Evolutionary conservation across 1,139 yeast species (phyloP).

Genomic region (Hanseniaspora gamundiae): DNA sequence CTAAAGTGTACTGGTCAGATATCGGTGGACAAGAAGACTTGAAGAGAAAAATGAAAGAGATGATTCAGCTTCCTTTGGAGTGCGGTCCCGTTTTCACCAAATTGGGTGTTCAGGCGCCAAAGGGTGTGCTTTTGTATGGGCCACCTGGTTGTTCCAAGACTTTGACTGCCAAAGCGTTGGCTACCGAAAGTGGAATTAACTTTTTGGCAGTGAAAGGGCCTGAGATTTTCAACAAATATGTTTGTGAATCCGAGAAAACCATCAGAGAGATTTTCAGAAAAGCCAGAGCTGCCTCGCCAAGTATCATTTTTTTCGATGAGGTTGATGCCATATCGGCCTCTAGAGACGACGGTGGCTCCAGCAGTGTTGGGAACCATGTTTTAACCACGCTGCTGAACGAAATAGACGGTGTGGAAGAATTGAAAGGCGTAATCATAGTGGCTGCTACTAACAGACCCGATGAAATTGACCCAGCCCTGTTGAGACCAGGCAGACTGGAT

Average conservation of each 20-base stretch:
- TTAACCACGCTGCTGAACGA: slow-evolving; percentile 82
- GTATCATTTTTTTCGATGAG: slow-evolving; percentile 88
- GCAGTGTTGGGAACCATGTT: slow-evolving; percentile 74
- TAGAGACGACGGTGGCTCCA: slow-evolving; percentile 48
- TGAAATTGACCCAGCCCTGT: slow-evolving; percentile 77
- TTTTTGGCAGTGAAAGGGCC: slow-evolving; percentile 94
- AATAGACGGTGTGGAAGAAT: slow-evolving; percentile 91
- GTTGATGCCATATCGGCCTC: slow-evolving; percentile 83
- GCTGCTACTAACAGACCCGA: slow-evolving; percentile 96
- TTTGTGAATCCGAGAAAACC: slow-evolving; percentile 87
- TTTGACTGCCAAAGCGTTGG: slow-evolving; percentile 84
- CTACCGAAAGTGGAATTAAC: slow-evolving; percentile 88
- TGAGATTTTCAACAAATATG: slow-evolving; percentile 84
- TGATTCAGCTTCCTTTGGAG: slow-evolving; percentile 82
- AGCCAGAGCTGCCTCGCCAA: slow-evolving; percentile 88
- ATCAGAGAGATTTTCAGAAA: slow-evolving; percentile 81
- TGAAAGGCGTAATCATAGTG: slow-evolving; percentile 82
- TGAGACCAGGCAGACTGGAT: slow-evolving; percentile 91
- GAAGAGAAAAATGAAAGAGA: slow-evolving; percentile 70
- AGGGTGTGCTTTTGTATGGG: slow-evolving; percentile 81
- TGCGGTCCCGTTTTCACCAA: slow-evolving; percentile 65
- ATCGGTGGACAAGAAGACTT: slow-evolving; percentile 89
- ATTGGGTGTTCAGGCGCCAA: slow-evolving; percentile 81
- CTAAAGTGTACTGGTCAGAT: slow-evolving; percentile 86
- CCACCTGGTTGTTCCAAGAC: slow-evolving; percentile 98